These are phyloP conservation scores for Steccherinum ochraceum DNA, from an alignment of 768 basidiomycete species.

Conservation along the genomic window DNA sequence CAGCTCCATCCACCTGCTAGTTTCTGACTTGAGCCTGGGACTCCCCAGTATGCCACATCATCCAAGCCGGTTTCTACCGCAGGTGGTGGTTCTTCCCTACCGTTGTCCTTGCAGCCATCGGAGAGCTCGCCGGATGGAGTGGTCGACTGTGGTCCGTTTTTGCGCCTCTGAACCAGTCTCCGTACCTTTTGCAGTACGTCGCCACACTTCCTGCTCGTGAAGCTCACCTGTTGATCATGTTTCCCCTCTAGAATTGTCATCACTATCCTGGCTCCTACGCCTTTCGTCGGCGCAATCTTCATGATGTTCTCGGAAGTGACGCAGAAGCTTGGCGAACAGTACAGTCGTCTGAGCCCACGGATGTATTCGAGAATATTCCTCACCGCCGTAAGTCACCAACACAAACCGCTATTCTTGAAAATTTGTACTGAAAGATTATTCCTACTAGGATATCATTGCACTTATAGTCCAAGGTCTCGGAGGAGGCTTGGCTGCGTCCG, in stretches of 20 bases:
- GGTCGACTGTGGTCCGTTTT: slow-evolving; percentile 46
- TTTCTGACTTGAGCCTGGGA: background rate
- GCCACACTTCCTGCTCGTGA: background rate
- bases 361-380: slow-evolving; percentile 23
- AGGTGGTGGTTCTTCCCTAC: slow-evolving; percentile 52
- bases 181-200: slow-evolving; percentile 41
- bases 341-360: slow-evolving; percentile 39
- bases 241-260: slow-evolving; percentile 23
- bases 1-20: background rate
- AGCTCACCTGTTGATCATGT: background rate
- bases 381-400: slow-evolving; percentile 21
- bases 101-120: slow-evolving; percentile 35
- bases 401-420: background rate
- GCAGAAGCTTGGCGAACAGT: slow-evolving; percentile 33
- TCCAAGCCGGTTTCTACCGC: slow-evolving; percentile 36
- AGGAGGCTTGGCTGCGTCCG: slow-evolving; percentile 41
- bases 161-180: slow-evolving; percentile 12
- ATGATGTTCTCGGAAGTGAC: slow-evolving; percentile 46
- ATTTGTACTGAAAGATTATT: background rate
- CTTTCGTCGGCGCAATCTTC: slow-evolving; percentile 51
- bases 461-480: slow-evolving; percentile 62
- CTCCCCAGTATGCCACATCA: slow-evolving; percentile 38
- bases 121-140: slow-evolving; percentile 52
- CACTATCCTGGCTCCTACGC: slow-evolving; percentile 50
- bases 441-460: slow-evolving; percentile 43